Conservation (phyloP, 768 basidiomycete genomes). For the Ephemerocybe angulata region DNA sequence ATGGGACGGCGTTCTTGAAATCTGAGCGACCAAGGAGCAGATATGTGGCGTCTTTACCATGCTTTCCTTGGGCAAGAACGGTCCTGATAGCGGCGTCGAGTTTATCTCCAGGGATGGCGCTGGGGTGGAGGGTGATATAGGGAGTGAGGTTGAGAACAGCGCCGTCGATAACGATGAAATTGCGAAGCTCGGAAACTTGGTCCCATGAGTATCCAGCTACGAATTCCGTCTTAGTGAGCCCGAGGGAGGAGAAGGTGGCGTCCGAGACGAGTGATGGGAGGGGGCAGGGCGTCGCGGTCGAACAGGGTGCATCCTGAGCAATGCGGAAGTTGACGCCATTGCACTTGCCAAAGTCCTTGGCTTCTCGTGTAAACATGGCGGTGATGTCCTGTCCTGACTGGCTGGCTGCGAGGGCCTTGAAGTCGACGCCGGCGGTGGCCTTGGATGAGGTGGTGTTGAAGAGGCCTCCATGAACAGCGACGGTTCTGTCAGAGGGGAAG, state of each 20-base stretch:
- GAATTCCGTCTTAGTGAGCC: constrained; percentile 60
- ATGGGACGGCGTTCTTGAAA: constrained; percentile 67
- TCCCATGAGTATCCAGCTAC: constrained; percentile 89
- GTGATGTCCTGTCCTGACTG: constrained; percentile 87
- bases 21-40: constrained; percentile 72
- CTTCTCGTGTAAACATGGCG: constrained; percentile 71
- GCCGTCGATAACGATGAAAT: constrained; percentile 90
- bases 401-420: constrained; percentile 47
- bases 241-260: constrained; percentile 56
- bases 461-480: constrained; percentile 74
- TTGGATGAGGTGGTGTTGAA: constrained; percentile 66
- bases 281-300: constrained; percentile 48
- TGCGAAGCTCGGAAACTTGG: constrained; percentile 66
- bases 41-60: constrained; percentile 88
- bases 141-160: constrained; percentile 89
- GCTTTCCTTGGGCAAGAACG: constrained; percentile 49
- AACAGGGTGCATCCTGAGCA: constrained; percentile 76
- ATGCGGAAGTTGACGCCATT: constrained; percentile 55
- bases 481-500: constrained; percentile 43
- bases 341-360: constrained; percentile 65
- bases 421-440: constrained; percentile 51
- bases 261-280: constrained; percentile 56
- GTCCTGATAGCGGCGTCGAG: constrained; percentile 84
- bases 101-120: constrained; percentile 61
- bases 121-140: constrained; percentile 74